Base-by-base conservation (phyloP, 768 basidiomycete species). In the Pleurotus eryngii region DNA sequence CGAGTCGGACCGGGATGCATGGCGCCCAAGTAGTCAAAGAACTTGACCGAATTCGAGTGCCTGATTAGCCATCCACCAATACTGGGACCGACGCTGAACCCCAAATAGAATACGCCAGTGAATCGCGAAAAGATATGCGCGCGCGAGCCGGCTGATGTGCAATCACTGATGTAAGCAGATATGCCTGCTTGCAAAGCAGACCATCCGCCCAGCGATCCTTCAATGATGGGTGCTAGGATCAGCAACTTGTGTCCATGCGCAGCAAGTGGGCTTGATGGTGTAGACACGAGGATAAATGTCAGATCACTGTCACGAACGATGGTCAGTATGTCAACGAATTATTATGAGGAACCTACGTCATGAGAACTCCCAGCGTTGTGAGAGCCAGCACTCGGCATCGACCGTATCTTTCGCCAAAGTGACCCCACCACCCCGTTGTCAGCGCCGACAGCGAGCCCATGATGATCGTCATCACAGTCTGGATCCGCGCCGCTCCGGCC, bases 371-470 rank as follows among this genome's bases (percentile, higher is more conserved):
- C 22, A 89, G 67, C 0, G 89, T 83, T 8, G 86, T 73, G 24
- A 87, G 75, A 5, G 89, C 86, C 57, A 96, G 81, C 20, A 95
- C 86, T 51, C 77, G 82, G 2, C 87, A 92, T 46, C 95, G 78
- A 12, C 95, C 95, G 61, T 87, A 72, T 18, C 84, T 77, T 66
- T 96, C 92, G 26, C 90, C 84, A 54, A 87, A 88, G 56, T 83
- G 83, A 26, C 92, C 91, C 95, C 95, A 97, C 83, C 87, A 93
- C 2, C 87, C 90, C 0, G 92, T 91, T 4, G 91, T 95, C 26
- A 95, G 70, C 0, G 91, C 92, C 17, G 89, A 88, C 12, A 97
- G 79, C 3, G 85, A 62, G 5, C 95, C 95, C 83, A 88, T 87
- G 2, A 78, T 85, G 11, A 87, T 85, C 0, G 85, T 90, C 81